Evolutionary conservation across 768 basidiomycete species (phyloP), one percentile per base, ranked within the genome.

Genomic region (Terana coerulea): DNA sequence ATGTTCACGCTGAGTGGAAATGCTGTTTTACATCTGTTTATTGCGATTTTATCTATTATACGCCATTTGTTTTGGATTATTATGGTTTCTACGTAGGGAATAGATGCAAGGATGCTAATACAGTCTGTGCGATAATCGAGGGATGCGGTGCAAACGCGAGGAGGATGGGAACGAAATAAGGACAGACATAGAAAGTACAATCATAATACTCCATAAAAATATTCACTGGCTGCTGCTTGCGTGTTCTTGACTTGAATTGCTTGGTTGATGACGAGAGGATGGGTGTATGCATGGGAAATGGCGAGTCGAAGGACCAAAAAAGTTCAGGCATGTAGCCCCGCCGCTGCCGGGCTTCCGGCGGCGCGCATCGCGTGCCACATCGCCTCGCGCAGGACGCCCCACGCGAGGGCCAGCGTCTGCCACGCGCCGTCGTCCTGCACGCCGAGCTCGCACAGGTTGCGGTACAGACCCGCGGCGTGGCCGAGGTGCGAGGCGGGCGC

Each of bases 371-470:
- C 6, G n/a, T 37, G 41, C 22, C 78, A 74, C 64, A 84, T 70
- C 24, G 84, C 84, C 7, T 73, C 75, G n/a, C 86, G 68, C 12
- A 88, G 66, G 33, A 84, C 72, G 60, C 80, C 76, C 85, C 87
- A 91, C 36, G 81, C 77, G 35, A 77, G 64, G 53, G 88, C 84
- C 53, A 91, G 75, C 17, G 75, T 74, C 21, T 75, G 73, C 87
- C 87, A 91, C 37, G 91, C 68, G 19, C 71, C 71, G 29, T 78
- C 75, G 57, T 89, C 84, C 46, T 75, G 78, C 1, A 90, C 66
- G 3, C 87, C 87, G n/a, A 91, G 72, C 19, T 78, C 77, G 53
- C 80, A 82, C 3, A 76, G 78, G 61, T 91, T 90, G 52, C 78
- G 73, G 86, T 87, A 91, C 28, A 90, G 64, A 5, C 83, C 87